Base-by-base conservation (phyloP, 441 rosid species). In the Erodium trifolium region DNA sequence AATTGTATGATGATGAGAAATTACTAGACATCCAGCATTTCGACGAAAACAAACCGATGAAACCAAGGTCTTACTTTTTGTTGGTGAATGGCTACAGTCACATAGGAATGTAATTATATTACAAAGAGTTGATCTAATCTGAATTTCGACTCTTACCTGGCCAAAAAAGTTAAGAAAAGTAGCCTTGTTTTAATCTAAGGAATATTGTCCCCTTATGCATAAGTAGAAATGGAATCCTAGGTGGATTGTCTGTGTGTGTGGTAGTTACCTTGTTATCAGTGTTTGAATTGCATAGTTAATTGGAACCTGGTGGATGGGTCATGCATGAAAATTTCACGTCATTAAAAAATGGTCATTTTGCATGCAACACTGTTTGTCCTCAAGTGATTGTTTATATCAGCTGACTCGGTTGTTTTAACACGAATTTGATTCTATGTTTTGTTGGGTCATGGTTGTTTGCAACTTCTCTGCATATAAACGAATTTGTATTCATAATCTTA, bases 111-210 rank as follows among this genome's bases (percentile, higher is more conserved):
- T 45, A 10, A 10, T 45, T 43, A 51, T 18, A 12, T 73, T 34
- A 16, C 34, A 67, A 70, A 65, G 37, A 27, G 8, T 9, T 5
- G 9, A 0, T 4, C 12, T 53, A 14, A 53, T 16, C 60, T 53
- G 60, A 16, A 53, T n/a, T 53, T 4, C 23, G 39, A 27, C 10
- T 66, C 47, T 66, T 19, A 49, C 55, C 63, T 41, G 64, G 41
- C 67, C 57, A 13, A 31, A 3, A 4, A 17, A 0, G 0, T 16
- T 5, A 37, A 8, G 19, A 53, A 2, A 27, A 2, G 10, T 5
- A 37, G 31, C 78, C 73, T 78, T 11, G 81, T 62, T 72, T 18
- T 19, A 51, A 74, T 74, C 76, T 76, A 69, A 39, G 13, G 6
- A 51, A 27, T 43, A 35, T 4, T 71, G 71, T 66, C 71, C 5